Conservation (phyloP, 73 alveolate genomes). For the Blepharisma japonicum region DNA sequence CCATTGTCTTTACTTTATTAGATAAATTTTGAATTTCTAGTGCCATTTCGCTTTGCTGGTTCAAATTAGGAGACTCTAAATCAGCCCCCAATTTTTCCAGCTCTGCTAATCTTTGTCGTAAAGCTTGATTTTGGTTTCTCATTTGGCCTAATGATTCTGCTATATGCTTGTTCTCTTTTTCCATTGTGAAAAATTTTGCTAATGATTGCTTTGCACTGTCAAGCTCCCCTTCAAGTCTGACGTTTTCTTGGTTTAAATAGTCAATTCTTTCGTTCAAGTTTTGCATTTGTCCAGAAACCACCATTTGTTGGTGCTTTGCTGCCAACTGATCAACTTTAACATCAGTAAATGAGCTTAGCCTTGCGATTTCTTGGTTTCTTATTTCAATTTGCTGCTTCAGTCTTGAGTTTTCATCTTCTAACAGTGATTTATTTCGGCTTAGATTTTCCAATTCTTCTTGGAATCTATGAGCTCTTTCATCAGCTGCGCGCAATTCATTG, state of each 20-base stretch:
- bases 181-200: conserved; percentile 10
- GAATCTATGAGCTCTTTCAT: conserved; percentile 36
- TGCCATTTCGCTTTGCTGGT: not conserved
- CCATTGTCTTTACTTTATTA: conserved; percentile 1
- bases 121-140: conserved; percentile 37
- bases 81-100: conserved; percentile 28
- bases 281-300: conserved; percentile 18
- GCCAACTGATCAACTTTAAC: conserved; percentile 35
- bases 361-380: conserved; percentile 41
- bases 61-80: conserved; percentile 24
- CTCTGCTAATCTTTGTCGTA: conserved; percentile 27
- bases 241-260: conserved; percentile 39
- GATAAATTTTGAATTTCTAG: conserved; percentile 20
- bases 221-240: conserved; percentile 36
- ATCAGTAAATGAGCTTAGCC: conserved; percentile 33
- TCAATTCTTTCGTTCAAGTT: conserved; percentile 35
- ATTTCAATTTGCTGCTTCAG: conserved; percentile 1
- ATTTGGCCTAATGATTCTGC: conserved; percentile 31
- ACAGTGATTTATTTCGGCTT: not conserved
- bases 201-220: conserved; percentile 34
- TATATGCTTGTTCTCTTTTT: conserved; percentile 36
- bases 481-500: conserved; percentile 50
- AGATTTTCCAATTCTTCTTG: conserved; percentile 33
- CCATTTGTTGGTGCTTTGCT: conserved; percentile 22
- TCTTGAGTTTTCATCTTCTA: conserved; percentile 24